Evolutionary conservation across 306 rosid genomes (phyloP).

Genomic region (Castanopsis chinensis): DNA sequence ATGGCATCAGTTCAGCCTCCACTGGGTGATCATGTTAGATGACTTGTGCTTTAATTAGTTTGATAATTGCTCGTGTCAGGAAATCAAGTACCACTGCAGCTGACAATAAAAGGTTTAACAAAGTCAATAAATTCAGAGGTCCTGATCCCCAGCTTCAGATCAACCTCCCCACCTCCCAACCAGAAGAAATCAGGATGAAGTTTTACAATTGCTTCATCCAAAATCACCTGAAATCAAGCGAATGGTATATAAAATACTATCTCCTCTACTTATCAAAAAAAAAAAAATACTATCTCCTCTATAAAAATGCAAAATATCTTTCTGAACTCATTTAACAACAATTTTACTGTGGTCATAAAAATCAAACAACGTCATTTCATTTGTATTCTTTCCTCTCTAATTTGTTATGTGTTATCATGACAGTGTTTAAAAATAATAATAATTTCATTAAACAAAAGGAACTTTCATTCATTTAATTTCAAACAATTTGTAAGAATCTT

Average conservation of each 20-base stretch:
- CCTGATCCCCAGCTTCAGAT: slow-evolving; percentile 53
- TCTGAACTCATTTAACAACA: background rate
- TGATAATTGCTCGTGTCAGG: background rate
- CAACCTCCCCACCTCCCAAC: slow-evolving; percentile 86
- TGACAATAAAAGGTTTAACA: slow-evolving; percentile 68
- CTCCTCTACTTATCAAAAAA: too few relatives aligned
- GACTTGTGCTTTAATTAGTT: background rate
- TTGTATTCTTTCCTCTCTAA: background rate
- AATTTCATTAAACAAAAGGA: background rate
- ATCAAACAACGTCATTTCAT: background rate
- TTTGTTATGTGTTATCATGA: background rate
- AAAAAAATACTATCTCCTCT: background rate
- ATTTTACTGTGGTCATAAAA: background rate
- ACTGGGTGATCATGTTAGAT: background rate
- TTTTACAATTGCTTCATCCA: slow-evolving; percentile 79
- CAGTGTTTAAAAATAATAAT: background rate
- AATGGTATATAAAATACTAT: background rate
- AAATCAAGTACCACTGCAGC: slow-evolving; percentile 59
- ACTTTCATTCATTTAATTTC: background rate
- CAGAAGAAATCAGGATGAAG: slow-evolving; percentile 89
- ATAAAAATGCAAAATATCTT: background rate
- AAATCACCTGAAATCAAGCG: slow-evolving; percentile 69
- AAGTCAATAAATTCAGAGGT: slow-evolving; percentile 66
- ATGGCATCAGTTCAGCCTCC: background rate
- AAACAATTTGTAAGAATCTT: background rate